These are phyloP conservation scores for Adansonia madagascariensis DNA, from an alignment of 441 rosid genomes.

Conservation along the genomic window DNA sequence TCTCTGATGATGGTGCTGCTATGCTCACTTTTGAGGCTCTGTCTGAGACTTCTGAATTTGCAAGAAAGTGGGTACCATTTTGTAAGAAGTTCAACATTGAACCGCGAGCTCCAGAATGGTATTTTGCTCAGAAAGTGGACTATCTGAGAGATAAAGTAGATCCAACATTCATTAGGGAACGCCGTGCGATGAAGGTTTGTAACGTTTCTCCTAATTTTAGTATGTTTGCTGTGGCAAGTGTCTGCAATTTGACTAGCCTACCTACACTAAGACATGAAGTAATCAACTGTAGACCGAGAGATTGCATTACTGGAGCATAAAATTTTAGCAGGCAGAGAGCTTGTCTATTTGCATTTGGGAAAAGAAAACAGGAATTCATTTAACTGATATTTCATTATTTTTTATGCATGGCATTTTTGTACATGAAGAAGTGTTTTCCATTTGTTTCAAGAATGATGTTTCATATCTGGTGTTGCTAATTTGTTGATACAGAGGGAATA, in stretches of 20 bases:
- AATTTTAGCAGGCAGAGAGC: not conserved
- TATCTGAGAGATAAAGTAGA: conserved; percentile 82
- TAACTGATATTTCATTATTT: not conserved
- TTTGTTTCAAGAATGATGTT: conserved; percentile 17
- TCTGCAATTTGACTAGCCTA: not conserved
- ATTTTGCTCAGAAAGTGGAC: conserved; percentile 82
- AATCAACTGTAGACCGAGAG: not conserved
- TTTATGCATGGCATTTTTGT: not conserved
- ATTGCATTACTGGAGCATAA: not conserved
- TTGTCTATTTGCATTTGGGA: not conserved
- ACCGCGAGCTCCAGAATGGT: conserved; percentile 98
- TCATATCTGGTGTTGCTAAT: not conserved
- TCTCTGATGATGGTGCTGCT: conserved; percentile 98
- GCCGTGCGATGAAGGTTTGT: conserved; percentile 90
- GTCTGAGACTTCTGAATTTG: conserved; percentile 94
- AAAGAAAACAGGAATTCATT: not conserved
- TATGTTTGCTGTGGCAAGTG: not conserved
- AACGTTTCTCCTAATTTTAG: conserved; percentile 18
- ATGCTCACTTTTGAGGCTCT: conserved; percentile 98
- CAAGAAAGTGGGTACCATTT: conserved; percentile 97
- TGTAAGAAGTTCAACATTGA: conserved; percentile 82
- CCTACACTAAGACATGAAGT: not conserved
- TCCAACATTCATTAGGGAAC: conserved; percentile 77
- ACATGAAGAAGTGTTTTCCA: not conserved
- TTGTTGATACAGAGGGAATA: conserved; percentile 76